These are phyloP conservation scores for Vicia faba DNA, from an alignment of 306 rosid species.

Conservation along the genomic window DNA sequence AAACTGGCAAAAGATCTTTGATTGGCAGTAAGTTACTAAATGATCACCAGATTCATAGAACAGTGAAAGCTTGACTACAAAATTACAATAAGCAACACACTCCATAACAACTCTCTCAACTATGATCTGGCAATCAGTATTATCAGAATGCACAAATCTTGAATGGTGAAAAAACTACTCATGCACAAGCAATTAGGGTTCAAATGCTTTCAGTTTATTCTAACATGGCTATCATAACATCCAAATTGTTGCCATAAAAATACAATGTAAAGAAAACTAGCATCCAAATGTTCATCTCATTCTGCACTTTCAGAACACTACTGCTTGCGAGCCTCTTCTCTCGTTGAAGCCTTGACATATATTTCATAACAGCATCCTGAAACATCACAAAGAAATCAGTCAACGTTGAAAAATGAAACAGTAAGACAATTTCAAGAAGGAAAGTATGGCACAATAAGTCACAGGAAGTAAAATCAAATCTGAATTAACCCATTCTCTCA, in stretches of 20 bases:
- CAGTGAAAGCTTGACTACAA: conserved; percentile 1
- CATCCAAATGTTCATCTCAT: conserved; percentile 32
- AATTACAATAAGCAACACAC: conserved; percentile 6
- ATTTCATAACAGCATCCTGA: conserved; percentile 85
- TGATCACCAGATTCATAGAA: neutral
- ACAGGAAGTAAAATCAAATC: neutral
- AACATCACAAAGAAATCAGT: conserved; percentile 29
- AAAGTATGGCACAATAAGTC: neutral
- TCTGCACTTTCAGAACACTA: conserved; percentile 38
- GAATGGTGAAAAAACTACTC: conserved; percentile 8
- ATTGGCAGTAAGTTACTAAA: neutral
- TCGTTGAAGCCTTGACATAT: conserved; percentile 55
- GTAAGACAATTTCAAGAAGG: conserved; percentile 1
- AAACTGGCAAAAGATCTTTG: neutral
- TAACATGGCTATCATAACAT: conserved; percentile 24
- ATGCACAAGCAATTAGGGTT: conserved; percentile 38
- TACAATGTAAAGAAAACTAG: conserved; percentile 31
- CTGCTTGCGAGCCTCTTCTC: conserved; percentile 59
- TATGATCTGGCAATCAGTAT: conserved; percentile 13
- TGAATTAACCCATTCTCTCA: conserved; percentile 6
- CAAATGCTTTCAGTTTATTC: conserved; percentile 39
- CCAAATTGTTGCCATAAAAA: conserved; percentile 37
- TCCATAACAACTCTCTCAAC: neutral
- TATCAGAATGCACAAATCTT: conserved; percentile 13
- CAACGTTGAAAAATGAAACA: conserved; percentile 23